These are phyloP conservation scores for Lachnellula hyalina DNA, from an alignment of 2,329 filamentous ascomycete species.

Conservation along the genomic window DNA sequence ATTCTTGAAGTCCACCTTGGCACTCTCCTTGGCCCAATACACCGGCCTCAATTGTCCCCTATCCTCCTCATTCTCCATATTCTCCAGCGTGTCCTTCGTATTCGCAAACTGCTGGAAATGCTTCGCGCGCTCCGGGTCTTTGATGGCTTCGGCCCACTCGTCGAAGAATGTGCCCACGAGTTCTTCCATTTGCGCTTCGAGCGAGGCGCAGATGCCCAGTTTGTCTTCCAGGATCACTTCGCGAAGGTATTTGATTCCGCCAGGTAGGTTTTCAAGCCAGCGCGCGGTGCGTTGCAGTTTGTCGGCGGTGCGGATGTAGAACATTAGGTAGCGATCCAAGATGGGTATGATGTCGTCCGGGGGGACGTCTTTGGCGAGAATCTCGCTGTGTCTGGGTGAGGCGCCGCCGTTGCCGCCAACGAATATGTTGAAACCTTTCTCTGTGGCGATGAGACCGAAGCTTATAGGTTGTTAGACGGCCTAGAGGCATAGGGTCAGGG, in stretches of 20 bases:
- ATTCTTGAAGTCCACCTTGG: constrained; percentile 66
- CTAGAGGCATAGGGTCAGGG: background rate
- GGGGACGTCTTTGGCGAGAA: constrained; percentile 81
- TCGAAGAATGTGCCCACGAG: constrained; percentile 82
- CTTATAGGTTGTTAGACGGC: constrained; percentile 34
- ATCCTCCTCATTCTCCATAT: constrained; percentile 66
- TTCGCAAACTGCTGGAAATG: constrained; percentile 83
- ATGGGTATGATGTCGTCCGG: constrained; percentile 78
- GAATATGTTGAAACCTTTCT: constrained; percentile 91
- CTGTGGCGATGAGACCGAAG: constrained; percentile 86
- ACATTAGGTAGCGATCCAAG: constrained; percentile 83
- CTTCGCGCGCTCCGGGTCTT: constrained; percentile 58
- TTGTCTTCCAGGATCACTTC: constrained; percentile 81
- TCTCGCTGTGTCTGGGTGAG: constrained; percentile 74
- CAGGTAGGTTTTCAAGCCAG: constrained; percentile 80
- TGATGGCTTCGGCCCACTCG: constrained; percentile 83
- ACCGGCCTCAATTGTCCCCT: constrained; percentile 68
- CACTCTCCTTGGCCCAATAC: constrained; percentile 68
- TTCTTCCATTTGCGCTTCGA: constrained; percentile 84
- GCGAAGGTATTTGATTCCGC: constrained; percentile 76
- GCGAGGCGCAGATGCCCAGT: constrained; percentile 75
- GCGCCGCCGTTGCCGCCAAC: constrained; percentile 86
- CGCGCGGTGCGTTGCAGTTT: constrained; percentile 83
- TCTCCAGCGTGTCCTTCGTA: constrained; percentile 64
- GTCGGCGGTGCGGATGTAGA: constrained; percentile 91